phyloP scores from a whole-genome alignment of 139 green algal genomes.

The Picochlorum costavermella region DNA sequence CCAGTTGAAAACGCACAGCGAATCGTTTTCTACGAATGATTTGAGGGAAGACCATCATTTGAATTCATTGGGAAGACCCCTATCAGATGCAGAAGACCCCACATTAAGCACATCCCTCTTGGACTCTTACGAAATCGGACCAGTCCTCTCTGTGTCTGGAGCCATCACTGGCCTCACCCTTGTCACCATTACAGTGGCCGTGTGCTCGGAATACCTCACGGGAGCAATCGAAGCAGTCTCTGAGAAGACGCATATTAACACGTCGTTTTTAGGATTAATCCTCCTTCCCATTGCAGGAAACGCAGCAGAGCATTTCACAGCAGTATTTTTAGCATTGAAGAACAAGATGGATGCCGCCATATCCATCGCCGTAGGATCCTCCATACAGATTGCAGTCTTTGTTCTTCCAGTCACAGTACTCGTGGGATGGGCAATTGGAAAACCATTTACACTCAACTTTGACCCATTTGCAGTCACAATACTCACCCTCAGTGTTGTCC shows the following conservation, averaged over 20 bases:
- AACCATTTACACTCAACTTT: slow-evolving; percentile 65
- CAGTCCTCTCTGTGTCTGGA: slow-evolving; percentile 50
- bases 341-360: slow-evolving; percentile 89
- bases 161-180: slow-evolving; percentile 38
- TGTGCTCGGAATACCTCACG: slow-evolving; percentile 68
- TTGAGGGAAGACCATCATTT: neutral
- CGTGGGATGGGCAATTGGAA: slow-evolving; percentile 58
- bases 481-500: slow-evolving; percentile 52
- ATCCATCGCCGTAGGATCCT: slow-evolving; percentile 69
- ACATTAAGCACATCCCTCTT: neutral
- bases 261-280: slow-evolving; percentile 70
- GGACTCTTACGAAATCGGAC: slow-evolving; percentile 28
- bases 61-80: too few species aligned
- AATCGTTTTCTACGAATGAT: slow-evolving; percentile 28
- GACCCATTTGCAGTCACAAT: slow-evolving; percentile 39
- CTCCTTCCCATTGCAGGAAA: slow-evolving; percentile 85
- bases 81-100: neutral
- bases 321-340: slow-evolving; percentile 82
- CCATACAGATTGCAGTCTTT: slow-evolving; percentile 81
- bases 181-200: slow-evolving; percentile 65
- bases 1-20: slow-evolving; percentile 66
- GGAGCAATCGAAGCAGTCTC: slow-evolving; percentile 64
- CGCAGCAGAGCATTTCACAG: slow-evolving; percentile 81
- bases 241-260: slow-evolving; percentile 48
- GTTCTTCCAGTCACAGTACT: slow-evolving; percentile 72